Evolutionary conservation across 306 rosid genomes (phyloP).

Genomic region (Fagus sylvatica): DNA sequence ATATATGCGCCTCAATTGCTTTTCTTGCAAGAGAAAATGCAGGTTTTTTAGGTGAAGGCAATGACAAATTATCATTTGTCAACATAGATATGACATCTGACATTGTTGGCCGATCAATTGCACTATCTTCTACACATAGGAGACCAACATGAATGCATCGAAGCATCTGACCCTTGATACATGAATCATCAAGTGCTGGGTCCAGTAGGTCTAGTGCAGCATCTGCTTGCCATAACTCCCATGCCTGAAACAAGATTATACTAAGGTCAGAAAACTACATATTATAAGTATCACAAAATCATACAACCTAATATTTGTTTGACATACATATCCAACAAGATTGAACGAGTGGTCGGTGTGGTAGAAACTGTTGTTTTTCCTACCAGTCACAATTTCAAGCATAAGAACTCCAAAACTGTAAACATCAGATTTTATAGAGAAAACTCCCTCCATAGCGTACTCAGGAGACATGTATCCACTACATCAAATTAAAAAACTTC

Average conservation of each 20-base stretch:
- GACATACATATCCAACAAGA: too few relatives aligned
- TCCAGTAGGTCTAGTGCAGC: conserved; percentile 1
- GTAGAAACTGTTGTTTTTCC: conserved; percentile 24
- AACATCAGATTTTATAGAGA: too few relatives aligned
- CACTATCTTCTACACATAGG: too few relatives aligned
- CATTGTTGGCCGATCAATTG: too few relatives aligned
- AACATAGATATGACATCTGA: too few relatives aligned
- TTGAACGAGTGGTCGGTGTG: too few relatives aligned
- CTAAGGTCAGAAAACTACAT: too few relatives aligned
- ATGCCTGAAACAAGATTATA: conserved; percentile 11
- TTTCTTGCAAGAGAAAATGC: not conserved
- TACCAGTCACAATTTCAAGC: not conserved
- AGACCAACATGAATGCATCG: not conserved
- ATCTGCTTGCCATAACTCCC: conserved; percentile 18
- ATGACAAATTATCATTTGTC: not conserved
- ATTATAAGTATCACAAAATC: too few relatives aligned
- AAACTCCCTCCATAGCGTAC: too few relatives aligned
- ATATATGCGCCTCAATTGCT: too few relatives aligned
- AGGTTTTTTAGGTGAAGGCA: conserved; percentile 7
- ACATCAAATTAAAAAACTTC: not conserved
- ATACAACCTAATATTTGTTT: too few relatives aligned
- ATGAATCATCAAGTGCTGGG: conserved; percentile 3
- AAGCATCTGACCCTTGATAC: not conserved
- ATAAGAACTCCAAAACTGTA: too few relatives aligned
- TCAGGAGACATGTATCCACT: not conserved